phyloP scores from a whole-genome alignment of 257 asterid species.

The Datura wrightii region DNA sequence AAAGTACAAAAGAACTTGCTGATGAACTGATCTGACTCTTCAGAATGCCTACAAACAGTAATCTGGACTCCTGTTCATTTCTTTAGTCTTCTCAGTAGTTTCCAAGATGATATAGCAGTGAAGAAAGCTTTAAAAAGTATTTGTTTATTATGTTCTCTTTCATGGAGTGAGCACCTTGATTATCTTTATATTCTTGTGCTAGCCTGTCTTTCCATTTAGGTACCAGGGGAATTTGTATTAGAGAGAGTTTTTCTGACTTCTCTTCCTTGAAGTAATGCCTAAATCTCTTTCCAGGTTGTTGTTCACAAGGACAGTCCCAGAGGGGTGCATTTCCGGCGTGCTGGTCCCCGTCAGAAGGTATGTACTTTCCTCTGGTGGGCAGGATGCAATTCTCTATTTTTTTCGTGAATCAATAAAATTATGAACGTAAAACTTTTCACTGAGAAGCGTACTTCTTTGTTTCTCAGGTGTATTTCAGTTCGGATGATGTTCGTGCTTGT shows the following conservation, averaged over 20 bases:
- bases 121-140: background rate
- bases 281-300: constrained; percentile 59
- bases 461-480: constrained; percentile 60
- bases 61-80: constrained; percentile 20
- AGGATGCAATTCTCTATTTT: background rate
- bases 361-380: background rate
- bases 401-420: background rate
- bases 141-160: background rate
- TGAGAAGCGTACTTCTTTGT: constrained; percentile 17
- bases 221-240: background rate
- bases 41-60: background rate
- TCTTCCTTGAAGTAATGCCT: constrained; percentile 17
- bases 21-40: background rate
- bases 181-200: background rate
- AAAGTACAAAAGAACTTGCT: background rate
- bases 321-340: constrained; percentile 93
- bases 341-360: constrained; percentile 98
- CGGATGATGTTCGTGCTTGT: constrained; percentile 70
- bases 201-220: background rate
- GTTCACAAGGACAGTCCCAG: constrained; percentile 91
- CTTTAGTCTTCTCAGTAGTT: constrained; percentile 27
- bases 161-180: background rate
- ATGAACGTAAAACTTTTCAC: background rate
- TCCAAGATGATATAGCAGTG: constrained; percentile 5
- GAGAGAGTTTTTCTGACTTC: background rate